phyloP scores from a whole-genome alignment of 768 basidiomycete species.

The Kockovaella imperatae region DNA sequence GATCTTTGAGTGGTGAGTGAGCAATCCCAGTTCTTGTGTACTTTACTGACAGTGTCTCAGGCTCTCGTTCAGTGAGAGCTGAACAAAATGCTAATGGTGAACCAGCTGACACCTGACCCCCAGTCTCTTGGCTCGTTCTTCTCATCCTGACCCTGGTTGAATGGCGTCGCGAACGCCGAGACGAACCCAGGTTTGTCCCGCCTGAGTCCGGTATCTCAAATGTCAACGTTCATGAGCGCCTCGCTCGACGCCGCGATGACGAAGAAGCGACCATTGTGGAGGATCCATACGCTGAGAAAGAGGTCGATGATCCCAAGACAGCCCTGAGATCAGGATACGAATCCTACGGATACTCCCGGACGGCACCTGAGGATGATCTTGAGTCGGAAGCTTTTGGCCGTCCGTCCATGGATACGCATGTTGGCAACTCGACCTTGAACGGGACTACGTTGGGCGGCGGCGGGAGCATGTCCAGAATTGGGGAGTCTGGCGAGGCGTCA shows the following conservation, averaged over 20 bases:
- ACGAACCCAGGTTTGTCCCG: conserved; percentile 67
- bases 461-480: conserved; percentile 42
- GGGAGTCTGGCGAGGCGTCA: conserved; percentile 56
- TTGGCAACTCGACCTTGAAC: conserved; percentile 82
- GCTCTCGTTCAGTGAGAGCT: conserved; percentile 59
- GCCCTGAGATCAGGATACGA: conserved; percentile 5
- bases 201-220: conserved; percentile 45
- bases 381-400: neutral
- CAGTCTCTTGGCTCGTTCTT: conserved; percentile 70
- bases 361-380: neutral
- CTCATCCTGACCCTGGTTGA: conserved; percentile 60
- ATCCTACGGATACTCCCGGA: neutral
- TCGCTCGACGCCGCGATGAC: conserved; percentile 6
- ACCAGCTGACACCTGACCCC: neutral
- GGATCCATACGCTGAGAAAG: conserved; percentile 28
- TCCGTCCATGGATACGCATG: conserved; percentile 74
- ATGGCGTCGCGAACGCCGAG: conserved; percentile 60
- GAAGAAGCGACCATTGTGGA: no score
- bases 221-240: conserved; percentile 7
- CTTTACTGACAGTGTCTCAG: neutral
- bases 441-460: conserved; percentile 66
- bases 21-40: conserved; percentile 3
- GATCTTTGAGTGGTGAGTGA: conserved; percentile 75
- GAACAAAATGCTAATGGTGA: neutral
- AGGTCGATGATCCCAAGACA: conserved; percentile 8